Base-by-base conservation (phyloP, 2,329 filamentous ascomycete genomes). In the Trichoderma afroharzianum region DNA sequence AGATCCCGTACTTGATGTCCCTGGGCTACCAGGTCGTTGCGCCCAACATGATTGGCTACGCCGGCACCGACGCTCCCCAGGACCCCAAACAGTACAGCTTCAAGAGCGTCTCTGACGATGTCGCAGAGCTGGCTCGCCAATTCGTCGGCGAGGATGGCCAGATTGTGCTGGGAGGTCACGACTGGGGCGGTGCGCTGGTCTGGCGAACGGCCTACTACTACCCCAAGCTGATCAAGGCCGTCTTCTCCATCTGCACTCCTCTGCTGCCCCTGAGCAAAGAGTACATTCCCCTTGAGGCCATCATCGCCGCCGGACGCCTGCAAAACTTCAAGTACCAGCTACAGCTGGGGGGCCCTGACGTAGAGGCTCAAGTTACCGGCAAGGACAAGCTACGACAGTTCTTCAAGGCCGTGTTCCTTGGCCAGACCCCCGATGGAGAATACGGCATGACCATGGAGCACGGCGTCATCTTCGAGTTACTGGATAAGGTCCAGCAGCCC, bases 11-110 rank as follows among this genome's bases (percentile, higher is more conserved):
- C 76, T 86, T 98, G 26, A 81, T 92, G 39, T 86, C 90, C 6
- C 85, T 93, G 71, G 92, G 91, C 26, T 88, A 95, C 74, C 89
- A 92, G 70, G 93, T 97, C 69, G 89, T 98, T 28, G 93, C 90
- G 12, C 92, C 94, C 0, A 94, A 98, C 81, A 91, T 94, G 85
- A 87, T 97, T 76, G 95, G 95, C 74, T 98, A 96, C 80, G 93
- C 92, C 30, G 87, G 89, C 72, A 96, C 93, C 30, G 91, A 86
- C 72, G 90, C 92, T 0, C 92, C 92, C 0, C 84, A 88, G 55
- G 84, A 86, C 1, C 80, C 90, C 3, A 81, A 82, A 63, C 83
- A 88, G 70, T 98, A 95, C 82, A 88, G 88, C 28, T 84, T 90
- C 79, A 96, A 94, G 83, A 88, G 86, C 74, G 88, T 92, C 72